Evolutionary conservation across 2,329 filamentous ascomycete species (phyloP).

Genomic region (Myriosclerotinia scirpicola): DNA sequence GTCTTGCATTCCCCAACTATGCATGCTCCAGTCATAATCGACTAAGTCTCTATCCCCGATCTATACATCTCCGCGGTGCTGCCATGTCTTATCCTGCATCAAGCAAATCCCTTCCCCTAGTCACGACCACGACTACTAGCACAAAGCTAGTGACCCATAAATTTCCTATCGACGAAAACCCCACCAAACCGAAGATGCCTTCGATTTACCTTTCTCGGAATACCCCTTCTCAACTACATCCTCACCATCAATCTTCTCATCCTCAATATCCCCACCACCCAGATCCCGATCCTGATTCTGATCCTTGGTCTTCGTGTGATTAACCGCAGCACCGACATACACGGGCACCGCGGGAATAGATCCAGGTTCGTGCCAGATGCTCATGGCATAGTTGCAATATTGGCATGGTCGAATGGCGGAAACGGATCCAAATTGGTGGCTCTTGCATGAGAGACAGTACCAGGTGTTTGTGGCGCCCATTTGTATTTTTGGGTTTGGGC

Average conservation of each 20-base stretch:
- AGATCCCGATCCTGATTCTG: no score
- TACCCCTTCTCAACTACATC: no score
- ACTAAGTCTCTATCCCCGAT: background rate
- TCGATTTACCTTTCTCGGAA: no score
- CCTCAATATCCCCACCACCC: no score
- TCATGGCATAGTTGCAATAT: slow-evolving; percentile 7
- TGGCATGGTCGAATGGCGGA: background rate
- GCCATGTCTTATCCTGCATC: background rate
- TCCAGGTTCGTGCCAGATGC: background rate
- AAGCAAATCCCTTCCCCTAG: no score
- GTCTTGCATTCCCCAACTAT: background rate
- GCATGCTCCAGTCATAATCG: background rate
- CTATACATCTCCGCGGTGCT: background rate
- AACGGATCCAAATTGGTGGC: background rate
- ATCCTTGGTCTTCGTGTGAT: no score
- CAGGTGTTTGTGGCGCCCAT: slow-evolving; percentile 2
- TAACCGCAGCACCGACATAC: no score
- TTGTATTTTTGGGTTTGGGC: background rate
- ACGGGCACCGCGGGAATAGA: background rate
- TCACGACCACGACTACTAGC: background rate
- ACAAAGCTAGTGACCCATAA: background rate
- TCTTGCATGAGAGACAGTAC: slow-evolving; percentile 5
- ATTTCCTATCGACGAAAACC: background rate
- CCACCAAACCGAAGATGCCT: background rate
- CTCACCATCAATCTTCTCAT: background rate